A percentile compares a stretch with the other conserved stretches of the same genome.
Evolutionary conservation across 257 asterid species (phyloP).

Genomic region (Linaria vulgaris): DNA sequence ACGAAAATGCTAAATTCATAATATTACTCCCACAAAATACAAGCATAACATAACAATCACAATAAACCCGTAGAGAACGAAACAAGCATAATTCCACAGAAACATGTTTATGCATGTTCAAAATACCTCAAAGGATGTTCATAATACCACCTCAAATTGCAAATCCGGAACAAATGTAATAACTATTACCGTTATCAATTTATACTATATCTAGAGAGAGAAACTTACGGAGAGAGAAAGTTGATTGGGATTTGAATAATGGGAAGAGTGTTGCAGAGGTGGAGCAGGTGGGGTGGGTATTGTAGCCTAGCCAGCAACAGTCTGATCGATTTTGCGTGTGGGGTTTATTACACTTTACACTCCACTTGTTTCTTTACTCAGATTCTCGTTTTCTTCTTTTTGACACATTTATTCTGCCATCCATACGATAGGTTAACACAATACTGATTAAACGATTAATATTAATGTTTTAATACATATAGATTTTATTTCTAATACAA

Average conservation of each 20-base stretch:
- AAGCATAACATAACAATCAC: not conserved
- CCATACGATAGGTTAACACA: no score
- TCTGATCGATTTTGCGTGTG: conserved; percentile 25
- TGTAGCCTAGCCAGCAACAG: not conserved
- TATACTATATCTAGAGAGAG: conserved; percentile 17
- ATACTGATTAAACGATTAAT: no score
- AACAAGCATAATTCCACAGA: no score
- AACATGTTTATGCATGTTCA: no score
- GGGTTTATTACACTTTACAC: conserved; percentile 34
- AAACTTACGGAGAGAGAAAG: conserved; percentile 35
- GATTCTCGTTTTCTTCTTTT: not conserved
- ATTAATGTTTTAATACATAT: no score
- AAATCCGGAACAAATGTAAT: not conserved
- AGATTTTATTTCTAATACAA: no score
- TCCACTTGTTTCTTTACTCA: not conserved
- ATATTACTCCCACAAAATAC: not conserved
- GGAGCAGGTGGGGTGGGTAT: conserved; percentile 39
- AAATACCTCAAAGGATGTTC: conserved; percentile 1
- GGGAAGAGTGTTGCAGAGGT: conserved; percentile 42
- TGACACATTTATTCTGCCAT: not conserved
- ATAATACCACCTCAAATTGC: no score
- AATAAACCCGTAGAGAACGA: not conserved
- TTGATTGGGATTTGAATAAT: conserved; percentile 44
- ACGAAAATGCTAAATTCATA: not conserved
- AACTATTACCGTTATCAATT: not conserved